Evolutionary conservation across 768 basidiomycete genomes (phyloP).

Genomic region (Leucocoprinus birnbaumii): DNA sequence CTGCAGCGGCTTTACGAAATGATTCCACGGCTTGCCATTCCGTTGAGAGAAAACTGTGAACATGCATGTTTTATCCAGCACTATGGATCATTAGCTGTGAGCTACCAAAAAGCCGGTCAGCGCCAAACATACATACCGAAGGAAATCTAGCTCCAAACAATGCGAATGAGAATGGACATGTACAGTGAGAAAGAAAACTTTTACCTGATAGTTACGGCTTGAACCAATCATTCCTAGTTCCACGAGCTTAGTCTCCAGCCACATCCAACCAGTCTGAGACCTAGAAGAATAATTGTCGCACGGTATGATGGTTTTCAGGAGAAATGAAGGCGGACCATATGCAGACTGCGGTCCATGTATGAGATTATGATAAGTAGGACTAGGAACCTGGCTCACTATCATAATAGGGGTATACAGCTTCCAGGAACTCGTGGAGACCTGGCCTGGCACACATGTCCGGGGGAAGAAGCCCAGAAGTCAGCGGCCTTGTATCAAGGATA

Average conservation of each 20-base stretch:
- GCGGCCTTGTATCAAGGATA: slow-evolving; percentile 81
- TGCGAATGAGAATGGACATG: neutral
- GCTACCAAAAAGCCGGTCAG: too few relatives aligned
- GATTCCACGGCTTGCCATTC: slow-evolving; percentile 71
- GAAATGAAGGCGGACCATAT: slow-evolving; percentile 60
- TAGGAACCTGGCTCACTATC: slow-evolving; percentile 47
- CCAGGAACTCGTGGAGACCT: slow-evolving; percentile 79
- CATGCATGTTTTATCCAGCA: slow-evolving; percentile 87
- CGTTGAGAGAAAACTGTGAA: slow-evolving; percentile 80
- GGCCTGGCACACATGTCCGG: slow-evolving; percentile 83
- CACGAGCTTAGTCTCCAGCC: slow-evolving; percentile 85
- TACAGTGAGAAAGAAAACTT: slow-evolving; percentile 4
- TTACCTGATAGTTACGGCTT: slow-evolving; percentile 65
- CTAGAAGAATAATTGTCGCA: slow-evolving; percentile 27
- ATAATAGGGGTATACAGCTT: slow-evolving; percentile 76
- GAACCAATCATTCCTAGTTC: slow-evolving; percentile 84
- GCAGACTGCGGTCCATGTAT: slow-evolving; percentile 44
- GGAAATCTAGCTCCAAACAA: slow-evolving; percentile 43
- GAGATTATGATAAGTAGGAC: neutral
- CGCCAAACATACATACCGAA: slow-evolving; percentile 47
- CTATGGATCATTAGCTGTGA: slow-evolving; percentile 39
- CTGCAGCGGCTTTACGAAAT: slow-evolving; percentile 78
- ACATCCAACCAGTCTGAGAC: slow-evolving; percentile 87
- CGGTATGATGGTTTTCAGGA: too few relatives aligned
- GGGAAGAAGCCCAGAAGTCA: slow-evolving; percentile 79